Conservation (phyloP, 257 asterid species). For the Solanum appendiculatum region DNA sequence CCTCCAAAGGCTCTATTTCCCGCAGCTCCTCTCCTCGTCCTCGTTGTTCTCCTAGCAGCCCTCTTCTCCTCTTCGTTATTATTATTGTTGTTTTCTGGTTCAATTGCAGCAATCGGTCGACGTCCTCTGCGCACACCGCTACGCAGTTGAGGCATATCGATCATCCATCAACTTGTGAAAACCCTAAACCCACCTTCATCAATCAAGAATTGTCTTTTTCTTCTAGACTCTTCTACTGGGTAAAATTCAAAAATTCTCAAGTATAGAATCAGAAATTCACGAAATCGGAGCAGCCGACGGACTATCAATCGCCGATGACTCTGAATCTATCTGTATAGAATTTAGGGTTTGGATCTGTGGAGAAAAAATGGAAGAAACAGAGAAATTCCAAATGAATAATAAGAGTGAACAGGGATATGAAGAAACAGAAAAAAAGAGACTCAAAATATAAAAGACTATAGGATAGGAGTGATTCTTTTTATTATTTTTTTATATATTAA, state of each 20-base stretch:
- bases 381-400: no score
- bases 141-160: conserved; percentile 43
- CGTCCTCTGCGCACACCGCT: conserved; percentile 40
- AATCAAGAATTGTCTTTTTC: background rate
- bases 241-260: background rate
- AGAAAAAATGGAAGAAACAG: background rate
- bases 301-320: background rate
- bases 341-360: conserved; percentile 12
- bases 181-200: conserved; percentile 14
- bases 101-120: conserved; percentile 3
- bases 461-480: background rate
- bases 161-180: conserved; percentile 13
- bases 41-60: background rate
- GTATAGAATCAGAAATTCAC: background rate
- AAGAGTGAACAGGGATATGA: background rate
- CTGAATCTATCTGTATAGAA: background rate
- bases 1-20: conserved; percentile 1
- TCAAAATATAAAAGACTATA: no score
- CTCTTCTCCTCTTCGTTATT: background rate
- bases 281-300: background rate
- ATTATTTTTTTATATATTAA: no score
- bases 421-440: background rate
- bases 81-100: conserved; percentile 1
- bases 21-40: background rate
- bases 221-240: background rate